Percentiles rank a stretch among this genome's conserved stretches.
Evolutionary conservation across 73 alveolate genomes (phyloP).

Genomic region (Symbiodinium pilosum): DNA sequence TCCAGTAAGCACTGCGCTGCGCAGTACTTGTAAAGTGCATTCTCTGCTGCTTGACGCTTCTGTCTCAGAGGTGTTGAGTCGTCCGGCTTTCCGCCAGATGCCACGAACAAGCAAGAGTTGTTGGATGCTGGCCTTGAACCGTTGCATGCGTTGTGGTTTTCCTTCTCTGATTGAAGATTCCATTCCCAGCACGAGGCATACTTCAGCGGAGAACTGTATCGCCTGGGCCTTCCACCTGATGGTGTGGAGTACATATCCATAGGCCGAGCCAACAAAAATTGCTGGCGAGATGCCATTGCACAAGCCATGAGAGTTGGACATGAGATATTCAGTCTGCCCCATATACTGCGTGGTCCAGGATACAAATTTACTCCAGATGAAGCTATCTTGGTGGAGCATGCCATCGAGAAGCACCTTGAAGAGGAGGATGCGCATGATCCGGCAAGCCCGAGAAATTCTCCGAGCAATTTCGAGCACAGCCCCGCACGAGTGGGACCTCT

Average conservation of each 20-base stretch:
- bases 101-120: background rate
- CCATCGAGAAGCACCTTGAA: background rate
- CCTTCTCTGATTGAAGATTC: too few relatives aligned
- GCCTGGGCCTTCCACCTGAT: background rate
- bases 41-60: background rate
- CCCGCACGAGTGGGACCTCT: background rate
- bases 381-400: background rate
- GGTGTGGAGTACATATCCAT: background rate
- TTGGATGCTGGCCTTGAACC: background rate
- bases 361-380: conserved; percentile 12
- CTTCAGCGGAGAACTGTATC: background rate
- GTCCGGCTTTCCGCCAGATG: background rate
- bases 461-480: background rate
- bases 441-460: background rate
- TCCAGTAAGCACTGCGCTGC: too few relatives aligned
- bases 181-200: background rate
- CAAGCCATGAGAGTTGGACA: background rate
- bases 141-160: background rate
- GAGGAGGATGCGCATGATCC: conserved; percentile 31
- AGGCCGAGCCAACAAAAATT: background rate
- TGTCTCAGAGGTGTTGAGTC: background rate
- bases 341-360: background rate
- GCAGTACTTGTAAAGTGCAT: background rate
- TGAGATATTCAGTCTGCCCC: background rate
- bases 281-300: too few relatives aligned